Conservation (phyloP, 73 alveolate species). For the Paramecium primaurelia region DNA sequence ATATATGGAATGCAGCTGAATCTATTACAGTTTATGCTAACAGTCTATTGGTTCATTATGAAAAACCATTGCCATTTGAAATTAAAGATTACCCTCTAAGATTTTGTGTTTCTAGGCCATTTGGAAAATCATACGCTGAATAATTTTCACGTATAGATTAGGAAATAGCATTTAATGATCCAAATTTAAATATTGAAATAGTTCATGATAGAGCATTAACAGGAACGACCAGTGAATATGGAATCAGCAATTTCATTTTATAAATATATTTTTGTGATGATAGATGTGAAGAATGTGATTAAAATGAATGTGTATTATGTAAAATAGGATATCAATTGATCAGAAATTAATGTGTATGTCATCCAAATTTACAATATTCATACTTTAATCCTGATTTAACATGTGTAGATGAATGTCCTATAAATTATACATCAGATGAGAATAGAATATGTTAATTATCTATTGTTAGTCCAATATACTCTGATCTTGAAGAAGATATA, state of each 20-base stretch:
- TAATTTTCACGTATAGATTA: neutral
- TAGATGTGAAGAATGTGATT: neutral
- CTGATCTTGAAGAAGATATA: neutral
- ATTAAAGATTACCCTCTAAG: neutral
- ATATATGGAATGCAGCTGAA: neutral
- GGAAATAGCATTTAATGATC: neutral
- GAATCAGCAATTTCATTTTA: neutral
- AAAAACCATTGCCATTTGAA: neutral
- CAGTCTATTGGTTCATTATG: neutral
- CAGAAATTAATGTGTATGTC: neutral
- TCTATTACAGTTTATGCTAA: neutral
- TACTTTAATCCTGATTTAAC: neutral
- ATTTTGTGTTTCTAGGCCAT: neutral
- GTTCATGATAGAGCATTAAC: neutral
- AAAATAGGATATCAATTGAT: neutral
- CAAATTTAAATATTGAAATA: neutral
- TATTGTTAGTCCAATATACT: neutral
- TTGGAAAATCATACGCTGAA: neutral
- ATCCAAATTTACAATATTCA: neutral
- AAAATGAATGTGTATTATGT: neutral
- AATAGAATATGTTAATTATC: neutral
- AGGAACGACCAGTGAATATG: conserved; percentile 3
- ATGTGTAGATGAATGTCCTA: neutral
- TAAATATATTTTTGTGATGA: neutral
- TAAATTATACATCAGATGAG: neutral